A percentile compares a stretch with the other conserved stretches of the same genome.
These are phyloP conservation scores for Pseudocercospora fuligena DNA, from an alignment of 2,329 filamentous ascomycete species.

Conservation along the genomic window DNA sequence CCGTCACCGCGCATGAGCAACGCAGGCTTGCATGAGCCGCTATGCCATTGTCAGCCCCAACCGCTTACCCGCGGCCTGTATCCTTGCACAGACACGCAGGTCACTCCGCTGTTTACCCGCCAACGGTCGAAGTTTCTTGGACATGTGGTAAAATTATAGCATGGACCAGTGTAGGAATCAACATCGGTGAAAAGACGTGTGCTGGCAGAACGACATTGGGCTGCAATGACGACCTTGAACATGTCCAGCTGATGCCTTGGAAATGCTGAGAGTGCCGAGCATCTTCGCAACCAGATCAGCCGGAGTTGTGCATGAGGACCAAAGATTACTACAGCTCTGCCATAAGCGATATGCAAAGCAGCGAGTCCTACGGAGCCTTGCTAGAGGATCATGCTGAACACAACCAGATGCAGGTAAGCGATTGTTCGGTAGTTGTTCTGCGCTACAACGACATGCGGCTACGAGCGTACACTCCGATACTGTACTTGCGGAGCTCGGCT, in stretches of 20 bases:
- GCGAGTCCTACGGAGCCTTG: neutral
- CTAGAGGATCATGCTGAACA: neutral
- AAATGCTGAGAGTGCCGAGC: neutral
- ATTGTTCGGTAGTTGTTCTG: neutral
- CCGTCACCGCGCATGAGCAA: conserved; percentile 2
- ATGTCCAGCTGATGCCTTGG: neutral
- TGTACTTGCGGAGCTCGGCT: neutral
- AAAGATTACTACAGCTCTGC: neutral
- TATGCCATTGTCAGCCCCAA: conserved; percentile 2
- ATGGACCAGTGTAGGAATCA: neutral
- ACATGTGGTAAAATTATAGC: neutral
- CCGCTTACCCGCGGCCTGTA: neutral
- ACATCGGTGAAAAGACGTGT: neutral
- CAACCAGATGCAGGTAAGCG: conserved; percentile 1
- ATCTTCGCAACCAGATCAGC: neutral
- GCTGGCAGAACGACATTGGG: neutral
- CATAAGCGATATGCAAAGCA: neutral
- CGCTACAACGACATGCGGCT: neutral
- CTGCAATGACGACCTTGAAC: neutral
- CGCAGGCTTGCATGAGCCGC: neutral
- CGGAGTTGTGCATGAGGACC: neutral
- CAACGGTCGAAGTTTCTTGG: neutral
- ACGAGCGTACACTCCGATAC: neutral
- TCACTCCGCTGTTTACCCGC: neutral
- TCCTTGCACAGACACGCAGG: conserved; percentile 1